These are phyloP conservation scores for Trichoderma sp. DNA, from an alignment of 2,329 filamentous ascomycete genomes.

Conservation along the genomic window DNA sequence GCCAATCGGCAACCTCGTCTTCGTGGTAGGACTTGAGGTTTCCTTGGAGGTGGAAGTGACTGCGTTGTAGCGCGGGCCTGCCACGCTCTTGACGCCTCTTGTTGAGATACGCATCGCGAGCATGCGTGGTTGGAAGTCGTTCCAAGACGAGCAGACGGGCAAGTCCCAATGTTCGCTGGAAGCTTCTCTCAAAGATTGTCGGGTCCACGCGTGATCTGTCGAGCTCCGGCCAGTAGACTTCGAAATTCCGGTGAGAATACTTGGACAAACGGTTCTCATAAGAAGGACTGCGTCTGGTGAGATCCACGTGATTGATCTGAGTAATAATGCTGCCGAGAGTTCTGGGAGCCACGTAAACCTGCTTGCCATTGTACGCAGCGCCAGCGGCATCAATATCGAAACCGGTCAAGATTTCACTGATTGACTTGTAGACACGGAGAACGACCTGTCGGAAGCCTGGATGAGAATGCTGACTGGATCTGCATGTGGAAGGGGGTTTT, in stretches of 20 bases:
- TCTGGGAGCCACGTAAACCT: conserved; percentile 76
- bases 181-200: conserved; percentile 82
- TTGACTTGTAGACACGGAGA: conserved; percentile 76
- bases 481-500: neutral
- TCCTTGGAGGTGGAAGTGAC: conserved; percentile 48
- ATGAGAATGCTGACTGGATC: neutral
- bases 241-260: conserved; percentile 80
- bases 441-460: conserved; percentile 61
- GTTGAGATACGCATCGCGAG: conserved; percentile 68
- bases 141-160: conserved; percentile 79
- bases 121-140: conserved; percentile 65
- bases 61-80: conserved; percentile 54
- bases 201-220: conserved; percentile 77
- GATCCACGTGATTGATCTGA: conserved; percentile 76
- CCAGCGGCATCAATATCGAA: conserved; percentile 87
- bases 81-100: conserved; percentile 71
- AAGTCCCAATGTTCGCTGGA: conserved; percentile 71
- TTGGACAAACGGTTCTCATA: conserved; percentile 87
- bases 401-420: conserved; percentile 81
- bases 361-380: conserved; percentile 74
- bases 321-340: conserved; percentile 78
- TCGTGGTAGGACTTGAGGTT: conserved; percentile 77
- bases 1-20: conserved; percentile 82
- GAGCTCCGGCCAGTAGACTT: conserved; percentile 74
- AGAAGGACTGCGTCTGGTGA: conserved; percentile 76